Conservation (phyloP, 345 rosid species). For the Physaria fendleri region DNA sequence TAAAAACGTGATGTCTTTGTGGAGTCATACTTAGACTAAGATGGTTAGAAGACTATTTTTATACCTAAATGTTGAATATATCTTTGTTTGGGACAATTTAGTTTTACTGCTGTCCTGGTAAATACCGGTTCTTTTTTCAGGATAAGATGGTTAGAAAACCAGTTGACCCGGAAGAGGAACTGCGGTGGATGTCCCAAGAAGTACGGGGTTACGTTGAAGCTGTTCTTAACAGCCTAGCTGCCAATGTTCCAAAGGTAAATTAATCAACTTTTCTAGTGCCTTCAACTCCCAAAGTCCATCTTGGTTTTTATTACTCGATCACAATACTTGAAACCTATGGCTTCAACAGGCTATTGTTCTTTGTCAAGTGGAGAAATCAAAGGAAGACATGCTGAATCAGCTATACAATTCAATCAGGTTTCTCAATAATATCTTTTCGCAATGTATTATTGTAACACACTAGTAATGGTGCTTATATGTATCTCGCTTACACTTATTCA, state of each 20-base stretch:
- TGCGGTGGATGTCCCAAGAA: slow-evolving; percentile 98
- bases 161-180: slow-evolving; percentile 90
- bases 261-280: neutral
- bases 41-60: neutral
- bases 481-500: neutral
- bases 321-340: neutral
- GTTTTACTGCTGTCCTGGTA: neutral
- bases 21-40: neutral
- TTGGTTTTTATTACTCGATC: neutral
- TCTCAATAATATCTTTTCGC: slow-evolving; percentile 6
- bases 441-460: neutral
- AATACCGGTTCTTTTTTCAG: slow-evolving; percentile 28
- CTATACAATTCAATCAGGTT: slow-evolving; percentile 87
- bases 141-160: slow-evolving; percentile 81
- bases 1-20: neutral
- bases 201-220: slow-evolving; percentile 97
- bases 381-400: slow-evolving; percentile 96
- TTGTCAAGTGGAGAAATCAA: slow-evolving; percentile 96
- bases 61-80: neutral
- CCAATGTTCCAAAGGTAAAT: slow-evolving; percentile 83
- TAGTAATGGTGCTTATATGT: neutral
- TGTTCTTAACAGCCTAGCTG: slow-evolving; percentile 83
- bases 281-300: neutral
- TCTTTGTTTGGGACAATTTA: neutral
- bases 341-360: slow-evolving; percentile 86